These are phyloP conservation scores for Boehmeria nivea DNA, from an alignment of 306 rosid genomes.

Conservation along the genomic window DNA sequence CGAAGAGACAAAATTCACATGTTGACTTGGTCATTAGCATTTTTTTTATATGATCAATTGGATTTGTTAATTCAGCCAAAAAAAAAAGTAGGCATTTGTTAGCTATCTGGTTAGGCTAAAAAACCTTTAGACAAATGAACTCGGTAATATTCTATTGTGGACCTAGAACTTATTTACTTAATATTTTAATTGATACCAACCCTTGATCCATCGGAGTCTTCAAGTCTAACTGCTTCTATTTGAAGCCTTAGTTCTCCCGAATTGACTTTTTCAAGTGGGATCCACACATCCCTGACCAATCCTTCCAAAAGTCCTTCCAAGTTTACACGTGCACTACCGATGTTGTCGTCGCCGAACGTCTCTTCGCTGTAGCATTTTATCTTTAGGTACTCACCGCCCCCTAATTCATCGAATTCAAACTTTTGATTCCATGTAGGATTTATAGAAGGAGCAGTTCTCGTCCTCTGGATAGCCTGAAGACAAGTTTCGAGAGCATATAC, in stretches of 20 bases:
- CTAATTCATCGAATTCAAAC: slow-evolving; percentile 81
- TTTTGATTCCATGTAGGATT: slow-evolving; percentile 73
- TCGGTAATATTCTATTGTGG: no score
- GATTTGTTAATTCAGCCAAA: background rate
- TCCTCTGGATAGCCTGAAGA: slow-evolving; percentile 53
- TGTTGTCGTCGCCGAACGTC: slow-evolving; percentile 66
- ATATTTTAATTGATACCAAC: slow-evolving; percentile 31
- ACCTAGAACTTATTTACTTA: slow-evolving; percentile 15
- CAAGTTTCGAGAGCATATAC: slow-evolving; percentile 9
- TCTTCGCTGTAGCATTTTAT: slow-evolving; percentile 67
- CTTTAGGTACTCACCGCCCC: slow-evolving; percentile 76
- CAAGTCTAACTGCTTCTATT: slow-evolving; percentile 65
- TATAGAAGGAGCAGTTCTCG: slow-evolving; percentile 44
- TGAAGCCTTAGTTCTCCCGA: slow-evolving; percentile 90
- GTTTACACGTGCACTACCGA: slow-evolving; percentile 88
- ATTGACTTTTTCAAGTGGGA: slow-evolving; percentile 85
- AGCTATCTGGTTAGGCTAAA: background rate
- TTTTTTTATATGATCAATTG: no score
- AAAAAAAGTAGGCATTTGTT: background rate
- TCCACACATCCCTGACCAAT: slow-evolving; percentile 68
- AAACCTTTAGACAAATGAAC: background rate
- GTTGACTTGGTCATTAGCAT: no score
- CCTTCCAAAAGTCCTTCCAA: slow-evolving; percentile 85
- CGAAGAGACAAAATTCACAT: no score
- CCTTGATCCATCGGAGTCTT: slow-evolving; percentile 69